phyloP scores from a whole-genome alignment of 768 basidiomycete genomes.

The Leucosporidium scottii region DNA sequence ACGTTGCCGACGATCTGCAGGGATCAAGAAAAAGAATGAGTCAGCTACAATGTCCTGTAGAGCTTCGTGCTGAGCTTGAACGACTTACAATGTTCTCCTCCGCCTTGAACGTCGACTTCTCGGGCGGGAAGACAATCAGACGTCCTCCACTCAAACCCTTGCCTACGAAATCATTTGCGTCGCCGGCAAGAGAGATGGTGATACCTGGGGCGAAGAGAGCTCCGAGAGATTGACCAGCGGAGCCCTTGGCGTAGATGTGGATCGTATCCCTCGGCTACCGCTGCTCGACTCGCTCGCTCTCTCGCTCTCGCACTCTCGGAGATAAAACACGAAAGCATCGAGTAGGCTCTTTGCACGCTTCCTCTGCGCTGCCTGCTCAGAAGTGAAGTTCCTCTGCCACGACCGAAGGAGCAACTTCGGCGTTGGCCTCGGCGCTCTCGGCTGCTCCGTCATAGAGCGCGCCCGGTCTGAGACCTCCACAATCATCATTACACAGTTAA shows the following conservation, averaged over 20 bases:
- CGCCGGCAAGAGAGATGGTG: slow-evolving; percentile 95
- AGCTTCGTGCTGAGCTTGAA: too few relatives aligned
- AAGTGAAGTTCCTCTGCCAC: too few relatives aligned
- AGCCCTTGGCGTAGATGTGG: slow-evolving; percentile 89
- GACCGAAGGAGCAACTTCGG: too few relatives aligned
- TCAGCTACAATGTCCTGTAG: too few relatives aligned
- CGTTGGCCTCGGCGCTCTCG: too few relatives aligned
- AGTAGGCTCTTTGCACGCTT: too few relatives aligned
- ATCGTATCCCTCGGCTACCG: slow-evolving; percentile 98
- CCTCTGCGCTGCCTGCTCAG: too few relatives aligned
- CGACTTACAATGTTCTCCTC: slow-evolving; percentile 55
- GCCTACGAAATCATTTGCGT: slow-evolving; percentile 98
- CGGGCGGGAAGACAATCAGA: slow-evolving; percentile 93
- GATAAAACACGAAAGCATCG: too few relatives aligned
- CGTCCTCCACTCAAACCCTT: slow-evolving; percentile 97
- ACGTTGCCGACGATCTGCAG: slow-evolving; percentile 65
- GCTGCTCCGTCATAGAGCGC: too few relatives aligned
- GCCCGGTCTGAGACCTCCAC: too few relatives aligned
- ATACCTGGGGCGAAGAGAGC: slow-evolving; percentile 99
- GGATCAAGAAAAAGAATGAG: background rate
- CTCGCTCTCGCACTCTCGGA: too few relatives aligned
- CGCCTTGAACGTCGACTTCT: slow-evolving; percentile 86
- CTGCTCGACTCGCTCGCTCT: slow-evolving; percentile 61
- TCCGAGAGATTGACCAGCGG: slow-evolving; percentile 93
- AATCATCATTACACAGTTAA: too few relatives aligned